Percentiles rank a stretch among this genome's conserved stretches.
These are phyloP conservation scores for Gentiana dahurica DNA, from an alignment of 257 asterid genomes.

Conservation along the genomic window DNA sequence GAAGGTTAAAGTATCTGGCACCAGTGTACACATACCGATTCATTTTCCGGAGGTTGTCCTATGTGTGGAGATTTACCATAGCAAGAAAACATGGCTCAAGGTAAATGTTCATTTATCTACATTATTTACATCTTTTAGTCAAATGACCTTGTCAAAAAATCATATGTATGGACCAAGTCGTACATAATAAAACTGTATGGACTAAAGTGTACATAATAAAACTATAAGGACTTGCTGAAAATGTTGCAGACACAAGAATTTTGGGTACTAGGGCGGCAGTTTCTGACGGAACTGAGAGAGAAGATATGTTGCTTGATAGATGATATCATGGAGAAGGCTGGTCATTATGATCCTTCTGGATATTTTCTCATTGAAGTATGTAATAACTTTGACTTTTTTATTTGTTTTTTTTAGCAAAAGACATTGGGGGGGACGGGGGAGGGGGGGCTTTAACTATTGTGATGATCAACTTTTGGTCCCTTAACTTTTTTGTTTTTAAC, in stretches of 20 bases:
- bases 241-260: slow-evolving; percentile 70
- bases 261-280: slow-evolving; percentile 72
- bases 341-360: slow-evolving; percentile 64
- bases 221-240: slow-evolving; percentile 6
- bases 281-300: slow-evolving; percentile 74
- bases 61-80: slow-evolving; percentile 74
- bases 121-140: too few species aligned
- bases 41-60: slow-evolving; percentile 65
- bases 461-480: too few species aligned
- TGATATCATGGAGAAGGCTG: slow-evolving; percentile 66
- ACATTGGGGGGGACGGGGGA: too few species aligned
- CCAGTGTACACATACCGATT: slow-evolving; percentile 34
- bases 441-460: too few species aligned
- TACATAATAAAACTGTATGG: too few species aligned
- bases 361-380: slow-evolving; percentile 81
- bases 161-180: too few species aligned
- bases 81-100: slow-evolving; percentile 42
- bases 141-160: too few species aligned
- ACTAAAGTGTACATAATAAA: too few species aligned
- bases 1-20: slow-evolving; percentile 46
- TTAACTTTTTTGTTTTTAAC: too few species aligned
- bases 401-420: background rate
- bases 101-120: slow-evolving; percentile 9
- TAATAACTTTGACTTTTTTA: background rate
- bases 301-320: slow-evolving; percentile 72